Evolutionary conservation across 2,329 filamentous ascomycete genomes (phyloP).

Genomic region (Tolypocladium nubicola): DNA sequence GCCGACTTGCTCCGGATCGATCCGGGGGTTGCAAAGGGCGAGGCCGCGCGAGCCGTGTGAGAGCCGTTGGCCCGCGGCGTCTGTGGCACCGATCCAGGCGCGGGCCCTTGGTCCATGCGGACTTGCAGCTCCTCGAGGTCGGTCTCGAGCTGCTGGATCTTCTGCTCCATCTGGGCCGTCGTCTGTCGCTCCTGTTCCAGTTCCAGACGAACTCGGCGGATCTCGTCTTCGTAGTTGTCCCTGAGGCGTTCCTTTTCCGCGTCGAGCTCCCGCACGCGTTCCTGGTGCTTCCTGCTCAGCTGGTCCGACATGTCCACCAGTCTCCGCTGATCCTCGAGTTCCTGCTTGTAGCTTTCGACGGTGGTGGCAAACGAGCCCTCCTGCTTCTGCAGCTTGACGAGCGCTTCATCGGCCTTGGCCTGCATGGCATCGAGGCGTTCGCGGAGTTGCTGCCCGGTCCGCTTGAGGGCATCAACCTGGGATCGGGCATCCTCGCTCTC

Average conservation of each 20-base stretch:
- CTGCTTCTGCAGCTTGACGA: slow-evolving; percentile 73
- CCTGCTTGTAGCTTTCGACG: slow-evolving; percentile 79
- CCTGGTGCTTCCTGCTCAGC: slow-evolving; percentile 60
- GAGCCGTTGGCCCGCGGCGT: slow-evolving; percentile 52
- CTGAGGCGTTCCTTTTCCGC: slow-evolving; percentile 47
- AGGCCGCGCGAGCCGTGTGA: slow-evolving; percentile 39
- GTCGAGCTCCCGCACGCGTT: slow-evolving; percentile 61
- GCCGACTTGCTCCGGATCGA: slow-evolving; percentile 45
- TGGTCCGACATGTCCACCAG: slow-evolving; percentile 76
- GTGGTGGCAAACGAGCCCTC: slow-evolving; percentile 72
- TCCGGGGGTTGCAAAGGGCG: slow-evolving; percentile 51
- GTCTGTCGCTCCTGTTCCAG: slow-evolving; percentile 43
- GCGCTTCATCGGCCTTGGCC: slow-evolving; percentile 75
- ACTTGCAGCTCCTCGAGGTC: slow-evolving; percentile 44
- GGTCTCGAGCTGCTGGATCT: slow-evolving; percentile 37
- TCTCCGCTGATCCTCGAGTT: slow-evolving; percentile 70
- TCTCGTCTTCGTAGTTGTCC: slow-evolving; percentile 53
- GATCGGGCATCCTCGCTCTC: slow-evolving; percentile 77
- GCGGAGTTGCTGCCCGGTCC: slow-evolving; percentile 70
- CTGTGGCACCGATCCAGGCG: slow-evolving; percentile 42
- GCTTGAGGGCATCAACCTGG: slow-evolving; percentile 65
- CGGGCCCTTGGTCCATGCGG: slow-evolving; percentile 30
- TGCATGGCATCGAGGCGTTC: slow-evolving; percentile 75
- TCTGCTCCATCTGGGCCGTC: slow-evolving; percentile 34
- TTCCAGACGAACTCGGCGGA: slow-evolving; percentile 44